Base-by-base conservation (phyloP, 331 rosid genomes). In the Stylosanthes scabra region DNA sequence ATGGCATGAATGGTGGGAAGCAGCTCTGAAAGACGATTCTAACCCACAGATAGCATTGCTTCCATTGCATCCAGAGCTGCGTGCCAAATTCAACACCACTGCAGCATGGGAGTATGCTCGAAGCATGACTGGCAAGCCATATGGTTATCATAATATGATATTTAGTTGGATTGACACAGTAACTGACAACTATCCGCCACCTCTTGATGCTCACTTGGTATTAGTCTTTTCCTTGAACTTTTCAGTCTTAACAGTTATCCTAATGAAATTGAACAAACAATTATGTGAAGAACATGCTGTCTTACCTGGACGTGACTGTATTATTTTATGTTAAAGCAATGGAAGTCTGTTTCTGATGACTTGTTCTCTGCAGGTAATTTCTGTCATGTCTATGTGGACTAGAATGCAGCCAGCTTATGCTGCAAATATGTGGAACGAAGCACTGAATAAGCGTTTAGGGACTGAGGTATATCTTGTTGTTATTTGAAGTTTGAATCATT, bases 191-290 rank as follows among this genome's bases (percentile, higher is more conserved):
- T 94, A 86, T 83, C 99, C 99, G 73, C 99, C 99, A 59, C 99
- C 99, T 86, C 99, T 94, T 89, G 99, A 94, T 91, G 96, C 99
- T 89, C 96, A 94, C 96, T 89, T 91, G 96, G 96, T 94, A 86
- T 28, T 59, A 50, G 14, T 59, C 63, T 76, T 59, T 74, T 28
- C 71, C 20, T 57, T 6, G 46, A 11, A 37, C 52, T 11, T 61
- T 8, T 11, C 2, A 51, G 44, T 57, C 39, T 34, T 34, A 34
- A 34, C 6, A 3, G 4, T 46, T 60, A 63, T 59, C 54, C 63
- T 62, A 45, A 80, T 49, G 59, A 50, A 15, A 29, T 66, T 64
- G 74, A 80, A 58, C 52, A 39, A 39, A 28, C 40, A 28, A 78
- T 70, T 63, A 11, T 71, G 55, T 76, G 63, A 56, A 70, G 41